These are phyloP conservation scores for Pseudogymnoascus sp. DNA, from an alignment of 2,329 filamentous ascomycete species.

Conservation along the genomic window DNA sequence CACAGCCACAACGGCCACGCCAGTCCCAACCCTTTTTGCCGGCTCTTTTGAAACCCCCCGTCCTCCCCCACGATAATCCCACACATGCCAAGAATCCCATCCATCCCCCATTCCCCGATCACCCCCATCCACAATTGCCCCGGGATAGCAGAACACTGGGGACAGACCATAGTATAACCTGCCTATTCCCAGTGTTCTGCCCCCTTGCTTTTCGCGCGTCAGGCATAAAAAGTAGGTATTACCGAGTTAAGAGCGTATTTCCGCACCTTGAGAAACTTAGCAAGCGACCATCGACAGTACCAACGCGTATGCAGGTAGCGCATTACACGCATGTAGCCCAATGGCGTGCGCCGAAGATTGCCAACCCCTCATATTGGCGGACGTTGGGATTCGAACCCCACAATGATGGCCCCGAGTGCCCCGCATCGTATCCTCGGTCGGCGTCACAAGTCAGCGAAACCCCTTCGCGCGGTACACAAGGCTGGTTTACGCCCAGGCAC, in stretches of 20 bases:
- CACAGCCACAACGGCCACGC: background rate
- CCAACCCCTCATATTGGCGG: conserved; percentile 2
- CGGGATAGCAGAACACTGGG: background rate
- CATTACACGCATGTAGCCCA: background rate
- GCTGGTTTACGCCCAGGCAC: background rate
- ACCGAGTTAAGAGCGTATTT: background rate
- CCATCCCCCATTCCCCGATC: background rate
- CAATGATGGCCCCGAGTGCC: background rate
- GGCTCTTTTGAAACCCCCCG: background rate
- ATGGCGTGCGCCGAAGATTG: background rate
- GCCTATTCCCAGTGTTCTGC: background rate
- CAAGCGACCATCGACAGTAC: background rate
- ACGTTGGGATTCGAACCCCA: background rate
- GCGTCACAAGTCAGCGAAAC: conserved; percentile 2
- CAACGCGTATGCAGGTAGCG: background rate
- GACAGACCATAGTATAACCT: too few relatives aligned
- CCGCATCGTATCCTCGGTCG: background rate
- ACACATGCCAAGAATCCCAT: background rate
- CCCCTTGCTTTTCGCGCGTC: background rate
- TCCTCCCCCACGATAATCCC: background rate
- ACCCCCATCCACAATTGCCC: background rate
- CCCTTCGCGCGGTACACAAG: background rate
- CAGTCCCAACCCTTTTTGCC: background rate
- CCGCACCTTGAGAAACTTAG: background rate
- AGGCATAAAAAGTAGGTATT: background rate